A percentile compares a stretch with the other conserved stretches of the same genome.
These are phyloP conservation scores for Pulveroboletus sp. DNA, from an alignment of 768 basidiomycete species.

Conservation along the genomic window DNA sequence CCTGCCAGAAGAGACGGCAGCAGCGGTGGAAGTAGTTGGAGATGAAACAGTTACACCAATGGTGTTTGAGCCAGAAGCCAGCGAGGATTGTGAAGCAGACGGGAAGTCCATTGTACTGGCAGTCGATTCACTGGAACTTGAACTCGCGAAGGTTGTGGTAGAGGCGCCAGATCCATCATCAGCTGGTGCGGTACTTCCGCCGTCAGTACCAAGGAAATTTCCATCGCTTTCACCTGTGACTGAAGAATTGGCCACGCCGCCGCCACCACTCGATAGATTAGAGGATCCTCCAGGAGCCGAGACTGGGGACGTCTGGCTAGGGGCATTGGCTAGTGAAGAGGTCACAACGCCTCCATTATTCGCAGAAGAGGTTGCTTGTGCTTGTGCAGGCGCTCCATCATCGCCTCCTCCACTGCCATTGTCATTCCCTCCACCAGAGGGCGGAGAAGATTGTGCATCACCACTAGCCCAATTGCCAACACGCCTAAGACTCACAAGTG, in stretches of 20 bases:
- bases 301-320: neutral
- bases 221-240: neutral
- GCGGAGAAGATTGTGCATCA: slow-evolving; percentile 1
- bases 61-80: slow-evolving; percentile 9
- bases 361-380: neutral
- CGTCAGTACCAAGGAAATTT: neutral
- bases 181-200: neutral
- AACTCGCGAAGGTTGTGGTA: neutral
- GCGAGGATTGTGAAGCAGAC: slow-evolving; percentile 3
- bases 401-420: too few relatives aligned
- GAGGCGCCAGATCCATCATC: neutral
- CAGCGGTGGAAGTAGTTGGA: slow-evolving; percentile 7
- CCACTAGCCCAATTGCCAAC: slow-evolving; percentile 20
- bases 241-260: too few relatives aligned
- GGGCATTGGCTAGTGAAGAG: neutral
- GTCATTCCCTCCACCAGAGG: neutral
- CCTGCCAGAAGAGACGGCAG: slow-evolving; percentile 16
- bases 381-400: neutral
- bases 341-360: neutral
- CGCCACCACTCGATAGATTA: neutral
- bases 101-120: neutral
- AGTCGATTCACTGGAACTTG: slow-evolving; percentile 1
- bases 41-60: slow-evolving; percentile 12
- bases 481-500: slow-evolving; percentile 35
- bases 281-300: neutral